A percentile compares a stretch with the other conserved stretches of the same genome.
These are phyloP conservation scores for Rhizophagus prolifer DNA, from an alignment of 192 early-diverging fungal genomes.

Conservation along the genomic window DNA sequence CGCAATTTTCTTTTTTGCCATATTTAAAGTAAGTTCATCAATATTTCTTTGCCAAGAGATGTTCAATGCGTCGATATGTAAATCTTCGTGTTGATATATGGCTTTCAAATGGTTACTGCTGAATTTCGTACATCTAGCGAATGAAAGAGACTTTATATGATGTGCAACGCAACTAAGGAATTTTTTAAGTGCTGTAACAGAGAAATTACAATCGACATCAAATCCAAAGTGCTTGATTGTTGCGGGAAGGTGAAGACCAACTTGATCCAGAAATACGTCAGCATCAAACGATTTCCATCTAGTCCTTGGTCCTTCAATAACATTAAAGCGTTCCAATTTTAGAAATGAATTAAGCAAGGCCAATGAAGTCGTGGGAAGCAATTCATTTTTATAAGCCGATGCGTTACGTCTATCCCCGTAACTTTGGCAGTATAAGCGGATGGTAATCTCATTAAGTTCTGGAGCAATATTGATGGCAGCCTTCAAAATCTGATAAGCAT, in stretches of 20 bases:
- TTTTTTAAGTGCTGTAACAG: neutral
- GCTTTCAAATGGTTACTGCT: neutral
- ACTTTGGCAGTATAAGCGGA: neutral
- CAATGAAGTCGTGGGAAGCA: conserved; percentile 1
- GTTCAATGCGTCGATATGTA: neutral
- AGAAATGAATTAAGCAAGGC: neutral
- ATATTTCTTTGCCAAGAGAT: neutral
- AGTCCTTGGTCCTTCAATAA: conserved; percentile 1
- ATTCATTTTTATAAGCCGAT: neutral
- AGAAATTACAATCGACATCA: neutral
- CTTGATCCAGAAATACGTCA: neutral
- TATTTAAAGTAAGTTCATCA: neutral
- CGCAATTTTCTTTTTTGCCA: neutral
- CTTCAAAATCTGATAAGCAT: neutral
- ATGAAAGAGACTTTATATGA: neutral
- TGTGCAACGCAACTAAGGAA: neutral
- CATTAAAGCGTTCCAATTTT: conserved; percentile 8
- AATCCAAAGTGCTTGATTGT: conserved; percentile 1
- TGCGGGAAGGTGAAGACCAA: neutral
- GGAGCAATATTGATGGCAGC: neutral
- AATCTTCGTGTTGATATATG: neutral
- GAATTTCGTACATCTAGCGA: neutral
- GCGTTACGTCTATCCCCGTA: neutral
- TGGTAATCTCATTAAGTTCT: neutral
- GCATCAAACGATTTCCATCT: neutral